A percentile compares a stretch with the other conserved stretches of the same genome.
phyloP scores from a whole-genome alignment of 2,329 filamentous ascomycete genomes.

The Fusarium austroafricanum region DNA sequence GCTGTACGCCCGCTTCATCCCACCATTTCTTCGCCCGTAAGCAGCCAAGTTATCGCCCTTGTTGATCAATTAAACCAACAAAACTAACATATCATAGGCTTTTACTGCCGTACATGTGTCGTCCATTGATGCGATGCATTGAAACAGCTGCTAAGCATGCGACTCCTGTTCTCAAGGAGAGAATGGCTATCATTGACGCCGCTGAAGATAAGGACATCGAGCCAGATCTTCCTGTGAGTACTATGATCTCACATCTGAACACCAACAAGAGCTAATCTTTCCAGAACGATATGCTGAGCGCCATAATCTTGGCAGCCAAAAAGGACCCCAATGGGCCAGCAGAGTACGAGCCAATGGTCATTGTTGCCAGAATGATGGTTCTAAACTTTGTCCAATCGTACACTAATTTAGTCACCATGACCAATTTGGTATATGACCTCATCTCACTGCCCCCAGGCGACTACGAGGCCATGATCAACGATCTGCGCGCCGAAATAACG shows the following conservation, averaged over 20 bases:
- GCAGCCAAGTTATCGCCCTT: not conserved
- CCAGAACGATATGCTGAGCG: constrained; percentile 29
- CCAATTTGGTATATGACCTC: constrained; percentile 30
- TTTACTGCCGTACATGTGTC: constrained; percentile 24
- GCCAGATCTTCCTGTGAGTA: constrained; percentile 6
- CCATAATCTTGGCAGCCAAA: constrained; percentile 24
- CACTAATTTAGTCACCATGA: constrained; percentile 31
- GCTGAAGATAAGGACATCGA: constrained; percentile 15
- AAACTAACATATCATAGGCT: constrained; percentile 8
- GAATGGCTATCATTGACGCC: constrained; percentile 23
- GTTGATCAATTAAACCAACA: not conserved
- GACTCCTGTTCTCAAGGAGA: constrained; percentile 17
- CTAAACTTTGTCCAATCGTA: constrained; percentile 31
- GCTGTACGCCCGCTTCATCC: constrained; percentile 24
- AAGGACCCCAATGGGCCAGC: constrained; percentile 13
- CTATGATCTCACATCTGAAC: not conserved
- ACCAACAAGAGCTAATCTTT: not conserved
- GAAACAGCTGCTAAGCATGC: constrained; percentile 27
- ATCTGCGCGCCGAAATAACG: constrained; percentile 20
- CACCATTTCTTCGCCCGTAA: constrained; percentile 31
- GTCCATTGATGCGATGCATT: constrained; percentile 24
- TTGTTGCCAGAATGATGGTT: constrained; percentile 31
- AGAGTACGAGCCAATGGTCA: constrained; percentile 28
- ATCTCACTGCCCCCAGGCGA: constrained; percentile 21
- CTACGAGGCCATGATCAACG: constrained; percentile 15